phyloP scores from a whole-genome alignment of 495 filamentous ascomycete species.

The Mytilinidion resinicola region DNA sequence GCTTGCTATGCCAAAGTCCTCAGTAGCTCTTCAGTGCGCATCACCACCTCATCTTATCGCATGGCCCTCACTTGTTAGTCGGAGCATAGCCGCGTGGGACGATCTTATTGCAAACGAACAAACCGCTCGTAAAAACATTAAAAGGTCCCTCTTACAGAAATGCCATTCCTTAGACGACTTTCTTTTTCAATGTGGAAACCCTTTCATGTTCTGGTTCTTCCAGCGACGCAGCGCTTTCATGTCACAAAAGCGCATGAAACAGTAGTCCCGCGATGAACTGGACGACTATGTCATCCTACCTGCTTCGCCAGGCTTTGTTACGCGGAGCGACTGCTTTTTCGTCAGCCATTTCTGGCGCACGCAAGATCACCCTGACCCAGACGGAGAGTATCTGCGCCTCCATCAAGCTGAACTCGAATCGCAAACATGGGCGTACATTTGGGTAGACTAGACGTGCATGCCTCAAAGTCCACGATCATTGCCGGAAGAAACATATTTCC shows the following conservation, averaged over 20 bases:
- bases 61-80: conserved; percentile 15
- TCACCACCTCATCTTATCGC: conserved; percentile 4
- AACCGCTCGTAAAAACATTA: not conserved
- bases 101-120: conserved; percentile 6
- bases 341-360: conserved; percentile 20
- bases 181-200: conserved; percentile 1
- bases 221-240: conserved; percentile 17
- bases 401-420: conserved; percentile 16
- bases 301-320: conserved; percentile 9
- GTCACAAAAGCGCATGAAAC: conserved; percentile 17
- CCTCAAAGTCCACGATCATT: conserved; percentile 15
- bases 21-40: conserved; percentile 9
- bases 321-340: conserved; percentile 14
- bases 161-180: conserved; percentile 17
- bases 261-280: conserved; percentile 12
- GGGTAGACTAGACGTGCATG: conserved; percentile 22
- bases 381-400: conserved; percentile 13
- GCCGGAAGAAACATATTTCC: conserved; percentile 13
- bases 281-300: conserved; percentile 16
- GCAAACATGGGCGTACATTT: conserved; percentile 18
- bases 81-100: conserved; percentile 15
- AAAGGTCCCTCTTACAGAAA: conserved; percentile 1
- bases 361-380: conserved; percentile 12
- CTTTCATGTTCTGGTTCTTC: conserved; percentile 18
- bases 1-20: conserved; percentile 9